A percentile compares a stretch with the other conserved stretches of the same genome.
These are phyloP conservation scores for Mucor sp. DNA, from an alignment of 371 early-diverging fungal genomes.

Conservation along the genomic window DNA sequence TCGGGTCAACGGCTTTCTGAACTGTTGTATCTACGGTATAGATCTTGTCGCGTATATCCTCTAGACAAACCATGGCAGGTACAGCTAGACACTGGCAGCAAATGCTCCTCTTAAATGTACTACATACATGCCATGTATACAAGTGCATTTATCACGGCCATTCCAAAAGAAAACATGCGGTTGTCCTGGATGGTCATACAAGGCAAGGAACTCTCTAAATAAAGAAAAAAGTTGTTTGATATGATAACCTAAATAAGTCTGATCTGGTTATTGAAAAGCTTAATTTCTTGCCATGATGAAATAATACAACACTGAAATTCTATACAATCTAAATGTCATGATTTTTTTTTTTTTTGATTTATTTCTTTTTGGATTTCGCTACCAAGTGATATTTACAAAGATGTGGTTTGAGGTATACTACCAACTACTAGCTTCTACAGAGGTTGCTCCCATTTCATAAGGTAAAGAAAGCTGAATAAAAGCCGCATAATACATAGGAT, in stretches of 20 bases:
- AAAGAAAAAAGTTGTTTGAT: neutral
- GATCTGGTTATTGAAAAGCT: neutral
- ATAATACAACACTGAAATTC: too few species aligned
- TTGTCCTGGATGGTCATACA: neutral
- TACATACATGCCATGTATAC: neutral
- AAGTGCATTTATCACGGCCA: neutral
- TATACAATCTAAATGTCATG: neutral
- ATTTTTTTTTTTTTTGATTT: neutral
- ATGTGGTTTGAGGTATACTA: neutral
- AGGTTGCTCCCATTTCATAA: neutral
- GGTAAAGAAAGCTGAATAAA: neutral
- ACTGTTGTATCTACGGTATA: neutral
- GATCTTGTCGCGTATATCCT: neutral
- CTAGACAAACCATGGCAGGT: neutral
- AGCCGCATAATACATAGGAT: neutral
- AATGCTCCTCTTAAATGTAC: neutral
- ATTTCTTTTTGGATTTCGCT: neutral
- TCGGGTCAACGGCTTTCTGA: neutral
- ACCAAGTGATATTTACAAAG: conserved; percentile 1
- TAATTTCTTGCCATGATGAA: too few species aligned
- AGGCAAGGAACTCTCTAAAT: neutral
- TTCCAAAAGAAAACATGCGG: neutral
- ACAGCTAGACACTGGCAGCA: neutral
- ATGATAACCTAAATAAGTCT: neutral
- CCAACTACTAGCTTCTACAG: neutral